Percentiles rank a stretch among this genome's conserved stretches.
These are phyloP conservation scores for Aspergillus fumigatiaffinis DNA, from an alignment of 2,329 filamentous ascomycete genomes.

Conservation along the genomic window DNA sequence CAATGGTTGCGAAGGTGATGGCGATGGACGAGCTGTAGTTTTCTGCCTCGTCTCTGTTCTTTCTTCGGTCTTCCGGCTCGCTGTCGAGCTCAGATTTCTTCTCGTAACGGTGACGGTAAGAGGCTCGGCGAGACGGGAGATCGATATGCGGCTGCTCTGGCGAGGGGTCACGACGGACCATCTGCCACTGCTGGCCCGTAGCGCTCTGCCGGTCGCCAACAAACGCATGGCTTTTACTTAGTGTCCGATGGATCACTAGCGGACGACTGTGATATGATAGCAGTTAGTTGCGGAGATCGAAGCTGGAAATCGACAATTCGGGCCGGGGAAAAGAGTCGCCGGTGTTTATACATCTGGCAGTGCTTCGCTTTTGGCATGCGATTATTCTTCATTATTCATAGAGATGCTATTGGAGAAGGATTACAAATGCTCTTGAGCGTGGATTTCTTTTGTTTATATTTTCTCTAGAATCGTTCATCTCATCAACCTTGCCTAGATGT, in stretches of 20 bases:
- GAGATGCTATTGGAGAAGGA: neutral
- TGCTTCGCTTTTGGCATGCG: neutral
- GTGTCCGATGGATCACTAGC: neutral
- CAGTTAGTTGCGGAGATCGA: neutral
- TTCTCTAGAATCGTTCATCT: neutral
- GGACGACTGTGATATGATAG: neutral
- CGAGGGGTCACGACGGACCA: conserved; percentile 28
- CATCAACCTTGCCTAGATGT: neutral
- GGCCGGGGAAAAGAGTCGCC: conserved; percentile 6
- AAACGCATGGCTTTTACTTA: conserved; percentile 31
- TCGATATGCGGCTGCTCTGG: conserved; percentile 19
- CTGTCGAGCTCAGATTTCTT: conserved; percentile 32
- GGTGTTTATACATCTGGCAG: neutral
- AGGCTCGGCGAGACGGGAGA: conserved; percentile 15
- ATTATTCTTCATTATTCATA: neutral
- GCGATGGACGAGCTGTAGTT: neutral
- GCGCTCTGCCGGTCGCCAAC: conserved; percentile 37
- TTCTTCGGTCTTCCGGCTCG: conserved; percentile 22
- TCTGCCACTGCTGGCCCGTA: conserved; percentile 33
- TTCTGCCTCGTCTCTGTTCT: conserved; percentile 7
- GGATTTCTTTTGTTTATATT: neutral
- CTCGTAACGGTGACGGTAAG: conserved; percentile 15
- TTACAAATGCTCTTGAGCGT: neutral
- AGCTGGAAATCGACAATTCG: neutral
- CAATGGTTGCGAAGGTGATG: conserved; percentile 33